Conservation (phyloP, 2,329 filamentous ascomycete genomes). For the Colletotrichum phormii region DNA sequence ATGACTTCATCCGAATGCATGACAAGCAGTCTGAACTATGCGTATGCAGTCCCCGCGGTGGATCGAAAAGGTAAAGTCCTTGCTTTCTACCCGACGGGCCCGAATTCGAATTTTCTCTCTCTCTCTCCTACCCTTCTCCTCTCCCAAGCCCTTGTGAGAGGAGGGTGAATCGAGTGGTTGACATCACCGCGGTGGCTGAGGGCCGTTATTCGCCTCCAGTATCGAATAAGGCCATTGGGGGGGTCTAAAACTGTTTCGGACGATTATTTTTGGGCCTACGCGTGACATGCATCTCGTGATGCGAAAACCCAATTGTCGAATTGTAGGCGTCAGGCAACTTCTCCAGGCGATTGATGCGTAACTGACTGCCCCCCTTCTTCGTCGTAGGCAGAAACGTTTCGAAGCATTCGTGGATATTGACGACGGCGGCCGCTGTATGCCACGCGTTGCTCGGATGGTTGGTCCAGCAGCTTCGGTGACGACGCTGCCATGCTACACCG, state of each 20-base stretch:
- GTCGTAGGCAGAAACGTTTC: neutral
- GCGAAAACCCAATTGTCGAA: neutral
- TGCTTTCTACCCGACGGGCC: constrained; percentile 17
- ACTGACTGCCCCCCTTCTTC: neutral
- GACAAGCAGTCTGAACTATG: neutral
- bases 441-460: neutral
- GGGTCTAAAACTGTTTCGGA: neutral
- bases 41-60: neutral
- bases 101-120: neutral
- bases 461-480: neutral
- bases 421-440: neutral
- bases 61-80: neutral
- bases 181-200: neutral
- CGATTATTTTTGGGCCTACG: neutral
- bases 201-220: neutral
- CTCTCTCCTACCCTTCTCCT: too few species aligned
- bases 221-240: neutral
- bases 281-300: neutral
- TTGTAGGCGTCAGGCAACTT: neutral
- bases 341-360: neutral
- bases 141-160: neutral
- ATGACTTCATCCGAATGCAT: constrained; percentile 19
- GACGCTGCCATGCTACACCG: neutral
- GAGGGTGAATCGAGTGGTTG: neutral
- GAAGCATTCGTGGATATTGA: neutral